Base-by-base conservation (phyloP, 768 basidiomycete species). In the Jaapia argillacea region DNA sequence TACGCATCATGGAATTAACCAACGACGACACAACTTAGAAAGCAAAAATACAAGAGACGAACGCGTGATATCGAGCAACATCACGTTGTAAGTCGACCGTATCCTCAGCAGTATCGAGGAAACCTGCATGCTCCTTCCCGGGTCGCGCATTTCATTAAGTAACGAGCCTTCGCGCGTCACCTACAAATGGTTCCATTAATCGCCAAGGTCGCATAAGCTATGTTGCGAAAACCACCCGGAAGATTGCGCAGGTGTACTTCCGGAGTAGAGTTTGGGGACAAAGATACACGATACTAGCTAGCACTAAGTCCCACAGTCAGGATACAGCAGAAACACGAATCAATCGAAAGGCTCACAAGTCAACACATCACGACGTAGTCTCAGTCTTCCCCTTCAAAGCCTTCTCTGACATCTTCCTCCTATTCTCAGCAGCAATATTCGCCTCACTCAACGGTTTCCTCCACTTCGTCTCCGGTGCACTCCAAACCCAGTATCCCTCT, bases 301-400 rank as follows among this genome's bases (percentile, higher is more conserved):
- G 10, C 10, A 33, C 10, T 33, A 33, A 16, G 16, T 16, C 16
- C 31, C 31, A n/a, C n/a, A n/a, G n/a, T n/a, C n/a, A n/a, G n/a
- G 31, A 33, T 16, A 16, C 10, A 33, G 10, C 10, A 16, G 31
- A 6, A 92, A 90, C 10, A 90, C 83, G 51, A 88, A 81, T 76
- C 77, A 81, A 13, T 94, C 73, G 6, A 92, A 87, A 18, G 96
- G 67, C 56, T 96, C 90, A 48, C 65, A 71, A 65, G 89, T 83
- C 65, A 99, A 70, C 40, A 90, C 87, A 1, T 76, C 78, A 1
- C 94, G 60, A 47, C 85, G 71, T 61, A 88, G 80, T 41, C 77
- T 77, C 94, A 93, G 98, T 42, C 92, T 67, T 61, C 90, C 73
- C 63, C 98, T 96, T 94, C 96, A 98, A 55, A 93, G 93, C 1